Evolutionary conservation across 2,329 filamentous ascomycete genomes (phyloP).

Genomic region (Colletotrichum phormii): DNA sequence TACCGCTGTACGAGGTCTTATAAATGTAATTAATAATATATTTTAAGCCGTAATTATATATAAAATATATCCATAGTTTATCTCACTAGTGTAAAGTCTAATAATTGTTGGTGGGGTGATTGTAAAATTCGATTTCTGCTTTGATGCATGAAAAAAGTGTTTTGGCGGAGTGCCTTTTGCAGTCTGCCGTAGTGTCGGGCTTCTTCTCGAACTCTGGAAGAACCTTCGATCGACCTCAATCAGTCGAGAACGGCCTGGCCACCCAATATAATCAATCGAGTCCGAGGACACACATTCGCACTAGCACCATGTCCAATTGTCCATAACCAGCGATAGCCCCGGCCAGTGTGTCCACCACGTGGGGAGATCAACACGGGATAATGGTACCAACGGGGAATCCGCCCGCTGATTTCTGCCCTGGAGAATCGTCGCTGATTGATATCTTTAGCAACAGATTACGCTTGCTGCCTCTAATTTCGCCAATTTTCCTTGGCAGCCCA

Average conservation of each 20-base stretch:
- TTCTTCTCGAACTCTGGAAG: not conserved
- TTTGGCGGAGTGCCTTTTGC: too few relatives aligned
- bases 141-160: too few relatives aligned
- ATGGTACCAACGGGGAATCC: slow-evolving; percentile 6
- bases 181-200: too few relatives aligned
- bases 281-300: not conserved
- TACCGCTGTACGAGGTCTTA: too few relatives aligned
- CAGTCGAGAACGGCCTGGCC: not conserved
- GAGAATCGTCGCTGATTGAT: not conserved
- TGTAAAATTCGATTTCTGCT: too few relatives aligned
- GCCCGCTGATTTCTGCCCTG: slow-evolving; percentile 7
- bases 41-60: too few relatives aligned
- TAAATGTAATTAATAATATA: too few relatives aligned
- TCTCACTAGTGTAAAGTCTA: too few relatives aligned
- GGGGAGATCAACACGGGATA: slow-evolving; percentile 25
- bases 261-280: not conserved
- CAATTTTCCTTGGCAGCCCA: slow-evolving; percentile 26
- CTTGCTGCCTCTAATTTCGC: slow-evolving; percentile 32
- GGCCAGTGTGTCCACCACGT: slow-evolving; percentile 20
- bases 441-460: slow-evolving; percentile 30
- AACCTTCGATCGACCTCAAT: slow-evolving; percentile 7
- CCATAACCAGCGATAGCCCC: not conserved
- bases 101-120: too few relatives aligned
- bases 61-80: too few relatives aligned
- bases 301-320: not conserved